Base-by-base conservation (phyloP, 108 stramenopile species). In the Poteriospumella lacustris region DNA sequence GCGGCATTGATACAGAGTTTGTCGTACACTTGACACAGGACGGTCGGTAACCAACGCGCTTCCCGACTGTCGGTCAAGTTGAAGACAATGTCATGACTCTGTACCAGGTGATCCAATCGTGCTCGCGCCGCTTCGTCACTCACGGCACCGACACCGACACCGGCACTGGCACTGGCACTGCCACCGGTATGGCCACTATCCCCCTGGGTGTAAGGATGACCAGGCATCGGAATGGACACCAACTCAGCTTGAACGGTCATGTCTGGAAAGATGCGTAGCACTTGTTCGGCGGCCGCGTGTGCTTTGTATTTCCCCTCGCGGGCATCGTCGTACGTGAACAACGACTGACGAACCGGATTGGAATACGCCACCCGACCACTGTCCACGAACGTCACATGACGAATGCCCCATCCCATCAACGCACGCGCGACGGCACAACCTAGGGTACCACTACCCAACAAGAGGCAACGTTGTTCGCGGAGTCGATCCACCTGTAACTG, bases 171-270 rank as follows among this genome's bases (percentile, higher is more conserved):
- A 52, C 15, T 52, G 47, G 47, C 47, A 19, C 19, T 52, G 47
- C 19, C 47, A 52, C 15, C 9, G 19, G 24, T 19, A 68, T 68
- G 64, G 15, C 24, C 40, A 36, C 19, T 36, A 39, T 19, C 15
- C 19, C 24, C 19, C 15, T 36, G 12, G 34, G 64, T 40, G 38
- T 68, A 78, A 1, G 91, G 59, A 85, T 99, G 98, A 3, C 98
- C 98, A 0, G 98, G 98, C 98, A 99, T 99, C 59, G 98, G 97
- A 80, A 99, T 98, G 40, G 92, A 85, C 26, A 94, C 80, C 0
- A 86, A 83, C 3, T 92, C 80, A 1, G 92, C 96, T 39, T 85
- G 69, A 12, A 84, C 81, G 24, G 86, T 59, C n/a, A 95, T 90
- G 78, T 91, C 92, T 2, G 97, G 93, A 24, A 62, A 64, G 3